Evolutionary conservation across 164 flowering plant genomes (phyloP), one percentile per base, ranked within the genome.

Genomic region (Hamamelis virginiana): DNA sequence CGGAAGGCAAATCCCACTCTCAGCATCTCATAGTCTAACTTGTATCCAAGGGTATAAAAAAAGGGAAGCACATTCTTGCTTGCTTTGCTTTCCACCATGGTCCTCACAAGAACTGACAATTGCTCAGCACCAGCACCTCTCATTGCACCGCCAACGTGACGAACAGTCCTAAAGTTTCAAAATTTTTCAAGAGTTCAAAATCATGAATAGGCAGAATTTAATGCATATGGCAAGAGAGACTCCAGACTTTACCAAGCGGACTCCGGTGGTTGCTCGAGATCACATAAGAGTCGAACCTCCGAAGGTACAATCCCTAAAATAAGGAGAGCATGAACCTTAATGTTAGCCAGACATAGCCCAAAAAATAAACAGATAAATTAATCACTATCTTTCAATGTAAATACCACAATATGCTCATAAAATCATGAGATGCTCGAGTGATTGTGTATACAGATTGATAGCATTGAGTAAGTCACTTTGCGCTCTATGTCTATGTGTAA

Each of bases 71-170:
- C 98, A 71, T 91, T 89, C 82, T 92, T 95, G 90, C 93, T 91
- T 9, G 78, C 87, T 89, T 92, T 95, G 78, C 96, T 91, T 80
- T 95, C 98, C 45, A 81, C 83, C 87, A 87, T 80, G 22, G 85
- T 74, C 74, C 97, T 80, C 51, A 95, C 97, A 52, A 90, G 79
- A 72, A 92, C 94, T 8, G 97, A 85, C n/a, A 95, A 72, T 80
- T 92, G 97, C 26, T 95, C 99, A 19, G 99, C 98, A 14, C 96
- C 99, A 72, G 98, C 85, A 75, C 99, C 99, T 76, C 96, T 84
- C 91, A 92, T 87, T 52, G 97, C 84, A 70, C 98, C 94, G 9
- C 98, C 97, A 72, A 92, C 77, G 79, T 95, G 97, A 47, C 87
- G 85, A 66, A 92, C 90, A 46, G 91, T 91, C 97, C 98, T 95